These are phyloP conservation scores for Boletus rubropictus DNA, from an alignment of 768 basidiomycete genomes.

Conservation along the genomic window DNA sequence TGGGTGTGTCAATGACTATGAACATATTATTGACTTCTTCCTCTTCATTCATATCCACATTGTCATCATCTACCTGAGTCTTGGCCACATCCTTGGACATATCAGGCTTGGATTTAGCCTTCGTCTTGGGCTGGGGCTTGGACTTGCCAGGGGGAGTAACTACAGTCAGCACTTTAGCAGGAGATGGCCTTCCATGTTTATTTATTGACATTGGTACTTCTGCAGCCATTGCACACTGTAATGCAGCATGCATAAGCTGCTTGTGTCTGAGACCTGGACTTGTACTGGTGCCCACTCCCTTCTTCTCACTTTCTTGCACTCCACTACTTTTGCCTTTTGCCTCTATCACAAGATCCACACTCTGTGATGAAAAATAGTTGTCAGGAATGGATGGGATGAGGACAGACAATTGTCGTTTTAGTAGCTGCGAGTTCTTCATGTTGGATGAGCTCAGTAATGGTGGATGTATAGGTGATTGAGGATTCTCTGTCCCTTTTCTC, in stretches of 20 bases:
- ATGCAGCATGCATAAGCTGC: slow-evolving; percentile 14
- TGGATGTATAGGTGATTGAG: slow-evolving; percentile 8
- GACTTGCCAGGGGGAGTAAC: slow-evolving; percentile 1
- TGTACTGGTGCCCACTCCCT: not conserved
- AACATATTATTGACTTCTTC: slow-evolving; percentile 5
- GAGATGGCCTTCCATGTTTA: slow-evolving; percentile 17
- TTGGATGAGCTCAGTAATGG: slow-evolving; percentile 4
- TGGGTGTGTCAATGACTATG: slow-evolving; percentile 8
- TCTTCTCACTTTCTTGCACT: not conserved
- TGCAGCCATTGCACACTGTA: slow-evolving; percentile 18
- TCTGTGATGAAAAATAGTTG: slow-evolving; percentile 24
- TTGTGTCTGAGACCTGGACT: not conserved
- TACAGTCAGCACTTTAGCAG: slow-evolving; percentile 8
- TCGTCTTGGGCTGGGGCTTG: not conserved
- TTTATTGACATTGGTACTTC: slow-evolving; percentile 19
- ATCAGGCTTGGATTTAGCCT: slow-evolving; percentile 1
- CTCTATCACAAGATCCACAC: not conserved
- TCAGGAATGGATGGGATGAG: slow-evolving; percentile 24
- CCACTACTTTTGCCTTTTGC: too few relatives aligned
- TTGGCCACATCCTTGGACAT: not conserved
- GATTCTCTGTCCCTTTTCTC: not conserved
- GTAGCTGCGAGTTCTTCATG: slow-evolving; percentile 1
- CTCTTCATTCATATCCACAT: not conserved
- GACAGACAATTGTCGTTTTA: slow-evolving; percentile 26
- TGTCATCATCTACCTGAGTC: not conserved